phyloP scores from a whole-genome alignment of 106 monocot species.

The Ottelia alismoides region DNA sequence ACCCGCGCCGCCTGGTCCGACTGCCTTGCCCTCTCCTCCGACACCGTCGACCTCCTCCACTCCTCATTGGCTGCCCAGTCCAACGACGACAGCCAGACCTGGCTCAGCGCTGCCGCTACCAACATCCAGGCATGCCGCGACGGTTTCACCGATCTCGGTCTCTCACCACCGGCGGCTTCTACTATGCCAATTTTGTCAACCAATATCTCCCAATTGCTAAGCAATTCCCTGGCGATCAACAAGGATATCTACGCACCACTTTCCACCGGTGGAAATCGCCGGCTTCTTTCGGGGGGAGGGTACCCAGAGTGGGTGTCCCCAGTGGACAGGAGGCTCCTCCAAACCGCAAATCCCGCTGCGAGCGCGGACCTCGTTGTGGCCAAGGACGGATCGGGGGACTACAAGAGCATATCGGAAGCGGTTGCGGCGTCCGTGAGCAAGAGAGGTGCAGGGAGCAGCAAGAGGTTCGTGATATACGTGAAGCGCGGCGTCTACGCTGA shows the following conservation, averaged over 20 bases:
- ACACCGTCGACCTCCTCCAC: constrained; percentile 54
- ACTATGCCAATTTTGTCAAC: neutral
- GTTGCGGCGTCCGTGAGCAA: neutral
- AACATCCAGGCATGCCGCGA: constrained; percentile 24
- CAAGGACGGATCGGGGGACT: constrained; percentile 15
- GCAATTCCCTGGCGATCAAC: constrained; percentile 15
- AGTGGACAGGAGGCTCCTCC: constrained; percentile 13
- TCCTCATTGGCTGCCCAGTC: constrained; percentile 10
- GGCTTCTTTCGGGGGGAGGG: neutral
- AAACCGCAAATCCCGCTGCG: neutral
- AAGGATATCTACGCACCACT: neutral
- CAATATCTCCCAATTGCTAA: constrained; percentile 8
- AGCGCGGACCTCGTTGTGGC: constrained; percentile 15
- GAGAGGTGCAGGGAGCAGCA: neutral
- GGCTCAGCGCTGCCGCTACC: constrained; percentile 15
- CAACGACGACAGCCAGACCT: constrained; percentile 11
- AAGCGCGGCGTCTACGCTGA: constrained; percentile 12
- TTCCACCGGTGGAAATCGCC: neutral
- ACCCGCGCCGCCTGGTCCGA: constrained; percentile 17
- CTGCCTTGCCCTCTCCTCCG: constrained; percentile 33
- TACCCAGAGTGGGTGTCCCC: constrained; percentile 15
- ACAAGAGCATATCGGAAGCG: constrained; percentile 13
- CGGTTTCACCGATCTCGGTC: constrained; percentile 4
- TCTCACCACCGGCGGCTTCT: neutral
- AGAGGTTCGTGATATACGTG: constrained; percentile 7